Conservation (phyloP, 148 eudicot species). For the Fagopyrum esculentum region DNA sequence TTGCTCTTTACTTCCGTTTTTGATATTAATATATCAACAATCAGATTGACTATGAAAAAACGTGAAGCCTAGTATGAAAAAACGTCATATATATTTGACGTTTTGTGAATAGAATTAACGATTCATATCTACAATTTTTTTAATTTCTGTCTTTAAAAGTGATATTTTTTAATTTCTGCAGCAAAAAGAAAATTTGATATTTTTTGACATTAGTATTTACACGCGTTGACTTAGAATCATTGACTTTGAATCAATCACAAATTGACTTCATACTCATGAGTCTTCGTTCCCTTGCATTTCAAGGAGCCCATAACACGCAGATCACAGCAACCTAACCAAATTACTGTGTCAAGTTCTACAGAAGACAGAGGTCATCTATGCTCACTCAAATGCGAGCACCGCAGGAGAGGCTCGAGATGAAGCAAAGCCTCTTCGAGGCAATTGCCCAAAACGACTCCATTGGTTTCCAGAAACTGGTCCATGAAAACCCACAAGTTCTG, state of each 20-base stretch:
- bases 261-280: background rate
- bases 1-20: background rate
- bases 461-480: background rate
- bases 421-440: constrained; percentile 1
- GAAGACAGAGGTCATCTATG: background rate
- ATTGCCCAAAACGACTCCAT: background rate
- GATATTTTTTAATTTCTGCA: no score
- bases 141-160: no score
- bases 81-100: no score
- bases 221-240: no score
- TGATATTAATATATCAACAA: background rate
- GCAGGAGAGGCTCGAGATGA: background rate
- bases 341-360: background rate
- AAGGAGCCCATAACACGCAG: background rate
- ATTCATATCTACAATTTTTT: no score
- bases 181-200: no score
- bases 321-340: background rate
- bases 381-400: background rate
- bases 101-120: no score
- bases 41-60: no score
- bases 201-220: no score
- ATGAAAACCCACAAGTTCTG: background rate
- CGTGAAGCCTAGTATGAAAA: no score
- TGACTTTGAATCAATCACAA: background rate
- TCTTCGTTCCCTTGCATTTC: background rate